Conservation (phyloP, 306 rosid species). For the Sesbania bispinosa region DNA sequence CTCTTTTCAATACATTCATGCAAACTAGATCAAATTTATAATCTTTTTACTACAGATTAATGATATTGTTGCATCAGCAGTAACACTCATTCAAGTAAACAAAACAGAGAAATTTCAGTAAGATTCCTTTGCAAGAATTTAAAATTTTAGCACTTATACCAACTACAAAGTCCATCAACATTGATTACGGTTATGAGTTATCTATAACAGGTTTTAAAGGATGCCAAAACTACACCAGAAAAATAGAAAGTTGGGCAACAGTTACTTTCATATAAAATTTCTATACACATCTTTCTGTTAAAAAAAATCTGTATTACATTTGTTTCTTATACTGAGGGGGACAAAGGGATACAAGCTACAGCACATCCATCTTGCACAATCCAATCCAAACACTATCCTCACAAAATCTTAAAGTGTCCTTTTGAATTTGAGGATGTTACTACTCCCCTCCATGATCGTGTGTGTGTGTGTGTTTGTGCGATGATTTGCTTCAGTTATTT, state of each 20-base stretch:
- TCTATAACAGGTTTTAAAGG: background rate
- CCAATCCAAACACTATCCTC: conserved; percentile 8
- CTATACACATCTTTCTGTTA: conserved; percentile 17
- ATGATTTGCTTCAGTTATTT: background rate
- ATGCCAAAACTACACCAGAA: conserved; percentile 12
- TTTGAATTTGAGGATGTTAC: background rate
- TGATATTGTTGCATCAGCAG: background rate
- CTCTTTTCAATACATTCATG: background rate
- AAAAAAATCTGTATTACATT: background rate
- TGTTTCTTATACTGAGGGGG: background rate
- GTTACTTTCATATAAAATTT: conserved; percentile 12
- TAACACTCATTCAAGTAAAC: background rate
- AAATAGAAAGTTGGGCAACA: conserved; percentile 8
- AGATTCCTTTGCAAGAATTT: background rate
- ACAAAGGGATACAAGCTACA: background rate
- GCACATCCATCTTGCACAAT: conserved; percentile 14
- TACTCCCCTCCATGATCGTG: background rate
- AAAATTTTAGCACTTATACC: background rate
- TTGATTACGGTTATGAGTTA: background rate
- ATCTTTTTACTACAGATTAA: background rate
- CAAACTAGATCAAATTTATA: background rate
- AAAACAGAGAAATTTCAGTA: background rate
- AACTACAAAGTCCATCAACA: background rate
- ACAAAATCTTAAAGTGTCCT: background rate
- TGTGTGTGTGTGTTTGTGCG: conserved; percentile 16